These are phyloP conservation scores for Colletotrichum phormii DNA, from an alignment of 2,329 filamentous ascomycete species.

Conservation along the genomic window DNA sequence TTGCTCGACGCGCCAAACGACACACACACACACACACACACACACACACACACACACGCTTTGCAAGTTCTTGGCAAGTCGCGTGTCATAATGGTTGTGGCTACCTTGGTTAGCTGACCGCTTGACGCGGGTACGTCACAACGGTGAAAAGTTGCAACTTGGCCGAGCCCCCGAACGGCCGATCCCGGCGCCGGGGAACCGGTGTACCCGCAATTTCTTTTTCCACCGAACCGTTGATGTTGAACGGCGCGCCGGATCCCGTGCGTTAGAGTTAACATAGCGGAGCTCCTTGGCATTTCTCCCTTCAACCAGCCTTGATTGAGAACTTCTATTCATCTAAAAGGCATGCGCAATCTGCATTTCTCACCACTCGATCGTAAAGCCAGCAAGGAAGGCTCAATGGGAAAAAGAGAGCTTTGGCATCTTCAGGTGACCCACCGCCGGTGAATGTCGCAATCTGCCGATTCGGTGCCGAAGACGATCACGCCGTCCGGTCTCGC, in stretches of 20 bases:
- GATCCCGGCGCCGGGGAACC: constrained; percentile 24
- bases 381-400: not conserved
- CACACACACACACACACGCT: not conserved
- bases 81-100: not conserved
- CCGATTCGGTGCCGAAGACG: constrained; percentile 30
- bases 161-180: constrained; percentile 1
- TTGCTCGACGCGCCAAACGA: not conserved
- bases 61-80: not conserved
- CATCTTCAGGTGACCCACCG: constrained; percentile 1
- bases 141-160: not conserved
- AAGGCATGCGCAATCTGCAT: not conserved
- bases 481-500: not conserved
- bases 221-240: not conserved
- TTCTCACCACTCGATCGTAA: not conserved
- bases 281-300: not conserved
- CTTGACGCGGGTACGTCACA: not conserved
- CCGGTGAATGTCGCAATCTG: constrained; percentile 3
- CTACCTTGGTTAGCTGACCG: not conserved
- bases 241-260: not conserved
- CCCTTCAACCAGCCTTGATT: not conserved
- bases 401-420: not conserved
- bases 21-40: no score
- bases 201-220: not conserved
- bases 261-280: not conserved
- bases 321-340: not conserved